phyloP scores from a whole-genome alignment of 768 basidiomycete species.

The Russula vinacea region DNA sequence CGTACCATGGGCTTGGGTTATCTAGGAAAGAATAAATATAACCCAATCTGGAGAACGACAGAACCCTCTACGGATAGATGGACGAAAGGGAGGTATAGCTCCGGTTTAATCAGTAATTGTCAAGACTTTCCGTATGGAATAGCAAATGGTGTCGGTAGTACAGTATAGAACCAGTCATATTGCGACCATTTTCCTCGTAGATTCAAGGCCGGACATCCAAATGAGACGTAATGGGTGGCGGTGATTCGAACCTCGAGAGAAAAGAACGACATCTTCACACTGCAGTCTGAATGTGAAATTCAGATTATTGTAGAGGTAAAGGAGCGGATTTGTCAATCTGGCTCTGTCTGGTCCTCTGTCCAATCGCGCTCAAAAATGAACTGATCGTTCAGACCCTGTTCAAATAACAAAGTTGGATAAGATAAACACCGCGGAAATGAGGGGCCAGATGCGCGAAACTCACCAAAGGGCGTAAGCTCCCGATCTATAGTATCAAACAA shows the following conservation, averaged over 20 bases:
- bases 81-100: neutral
- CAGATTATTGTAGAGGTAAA: neutral
- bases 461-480: constrained; percentile 11
- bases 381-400: constrained; percentile 10
- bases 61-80: neutral
- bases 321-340: neutral
- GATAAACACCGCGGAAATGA: neutral
- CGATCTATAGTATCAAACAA: constrained; percentile 3
- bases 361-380: constrained; percentile 4
- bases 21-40: neutral
- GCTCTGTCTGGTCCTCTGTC: neutral
- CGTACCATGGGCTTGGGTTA: neutral
- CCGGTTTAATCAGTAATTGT: neutral
- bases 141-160: neutral
- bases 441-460: neutral
- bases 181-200: neutral
- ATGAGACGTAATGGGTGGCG: neutral
- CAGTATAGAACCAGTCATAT: neutral
- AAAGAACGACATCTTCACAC: neutral
- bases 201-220: neutral
- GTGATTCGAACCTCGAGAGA: neutral
- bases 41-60: neutral
- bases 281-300: neutral
- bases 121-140: neutral
- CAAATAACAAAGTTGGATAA: neutral